A percentile compares a stretch with the other conserved stretches of the same genome.
Evolutionary conservation across 1,284 basidiomycete genomes (phyloP).

Genomic region (Trichosporon asahii): DNA sequence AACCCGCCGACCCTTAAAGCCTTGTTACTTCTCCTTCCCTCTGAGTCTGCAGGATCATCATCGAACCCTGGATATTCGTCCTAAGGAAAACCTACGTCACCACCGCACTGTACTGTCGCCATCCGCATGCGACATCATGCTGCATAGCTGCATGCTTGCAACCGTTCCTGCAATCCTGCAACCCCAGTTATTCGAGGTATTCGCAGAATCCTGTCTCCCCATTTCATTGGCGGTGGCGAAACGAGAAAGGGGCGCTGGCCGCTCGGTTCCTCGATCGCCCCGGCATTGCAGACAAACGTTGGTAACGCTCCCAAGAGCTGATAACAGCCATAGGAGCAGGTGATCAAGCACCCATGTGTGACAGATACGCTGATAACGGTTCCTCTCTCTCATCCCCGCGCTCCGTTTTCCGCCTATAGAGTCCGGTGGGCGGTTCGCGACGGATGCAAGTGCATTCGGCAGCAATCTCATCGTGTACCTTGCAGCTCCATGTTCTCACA

Average conservation of each 20-base stretch:
- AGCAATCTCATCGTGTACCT: not conserved
- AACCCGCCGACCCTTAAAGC: not conserved
- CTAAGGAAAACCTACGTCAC: constrained; percentile 1
- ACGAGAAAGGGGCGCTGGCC: not conserved
- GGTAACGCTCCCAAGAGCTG: not conserved
- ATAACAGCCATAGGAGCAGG: not conserved
- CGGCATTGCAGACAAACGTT: not conserved
- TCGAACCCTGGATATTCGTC: not conserved
- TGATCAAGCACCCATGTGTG: not conserved
- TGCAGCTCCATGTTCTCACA: not conserved
- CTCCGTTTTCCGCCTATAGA: not conserved
- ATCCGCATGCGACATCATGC: not conserved
- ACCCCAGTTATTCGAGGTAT: not conserved
- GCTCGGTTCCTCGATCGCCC: not conserved
- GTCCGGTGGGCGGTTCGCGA: not conserved
- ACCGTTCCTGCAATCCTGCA: not conserved
- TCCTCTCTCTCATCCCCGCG: not conserved
- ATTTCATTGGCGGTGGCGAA: not conserved
- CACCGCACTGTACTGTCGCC: not conserved
- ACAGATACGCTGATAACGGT: constrained; percentile 1
- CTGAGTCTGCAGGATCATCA: not conserved
- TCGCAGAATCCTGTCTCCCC: not conserved
- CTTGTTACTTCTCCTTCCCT: not conserved
- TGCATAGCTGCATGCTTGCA: not conserved
- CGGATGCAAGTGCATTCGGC: not conserved